Percentiles rank a stretch among this genome's conserved stretches.
Conservation (phyloP, 2,329 filamentous ascomycete species). For the Pyrenochaeta sp. region DNA sequence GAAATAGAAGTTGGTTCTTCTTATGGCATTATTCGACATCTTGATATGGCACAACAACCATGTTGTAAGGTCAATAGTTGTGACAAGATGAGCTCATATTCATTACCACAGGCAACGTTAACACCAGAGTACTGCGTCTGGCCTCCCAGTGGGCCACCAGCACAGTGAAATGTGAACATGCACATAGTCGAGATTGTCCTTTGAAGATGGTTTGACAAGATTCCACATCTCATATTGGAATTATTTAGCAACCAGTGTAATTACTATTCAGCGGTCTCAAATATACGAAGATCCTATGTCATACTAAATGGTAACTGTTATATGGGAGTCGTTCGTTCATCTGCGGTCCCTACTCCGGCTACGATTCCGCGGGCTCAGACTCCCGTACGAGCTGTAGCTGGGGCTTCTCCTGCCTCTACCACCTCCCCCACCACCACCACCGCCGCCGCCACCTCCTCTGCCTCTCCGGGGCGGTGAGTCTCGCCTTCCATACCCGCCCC, state of each 20-base stretch:
- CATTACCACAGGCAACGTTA: too few relatives aligned
- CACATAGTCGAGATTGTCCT: too few relatives aligned
- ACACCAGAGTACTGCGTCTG: too few relatives aligned
- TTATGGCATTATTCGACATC: too few relatives aligned
- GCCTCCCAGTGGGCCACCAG: too few relatives aligned
- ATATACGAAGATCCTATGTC: background rate
- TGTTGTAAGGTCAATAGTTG: too few relatives aligned
- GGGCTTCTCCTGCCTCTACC: conserved; percentile 62
- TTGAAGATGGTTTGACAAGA: background rate
- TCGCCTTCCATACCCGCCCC: conserved; percentile 20
- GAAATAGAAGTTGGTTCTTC: too few relatives aligned
- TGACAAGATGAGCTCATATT: background rate
- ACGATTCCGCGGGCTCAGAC: conserved; percentile 57
- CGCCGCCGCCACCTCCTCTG: conserved; percentile 26
- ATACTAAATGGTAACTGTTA: background rate
- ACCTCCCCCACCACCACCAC: conserved; percentile 34
- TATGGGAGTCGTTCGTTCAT: conserved; percentile 12
- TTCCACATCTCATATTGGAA: too few relatives aligned
- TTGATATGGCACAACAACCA: too few relatives aligned
- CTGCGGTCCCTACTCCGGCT: conserved; percentile 52
- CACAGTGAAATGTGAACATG: too few relatives aligned
- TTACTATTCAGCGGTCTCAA: background rate
- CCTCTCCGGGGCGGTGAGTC: conserved; percentile 23
- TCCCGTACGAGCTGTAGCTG: conserved; percentile 71
- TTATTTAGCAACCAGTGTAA: background rate